These are phyloP conservation scores for Cyamopsis tetragonoloba DNA, from an alignment of 306 rosid genomes.

Conservation along the genomic window DNA sequence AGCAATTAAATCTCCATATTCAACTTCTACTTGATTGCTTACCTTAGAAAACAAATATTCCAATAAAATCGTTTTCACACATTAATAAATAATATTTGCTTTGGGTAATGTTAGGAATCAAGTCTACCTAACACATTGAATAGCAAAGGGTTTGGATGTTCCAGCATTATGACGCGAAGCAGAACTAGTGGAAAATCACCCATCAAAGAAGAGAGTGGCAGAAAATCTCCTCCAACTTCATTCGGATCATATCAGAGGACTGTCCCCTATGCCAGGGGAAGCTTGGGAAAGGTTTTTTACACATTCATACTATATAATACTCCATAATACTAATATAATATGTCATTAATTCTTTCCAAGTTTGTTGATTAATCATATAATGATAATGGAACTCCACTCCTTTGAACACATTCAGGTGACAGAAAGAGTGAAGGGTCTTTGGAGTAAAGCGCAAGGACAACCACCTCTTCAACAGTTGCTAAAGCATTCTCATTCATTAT, in stretches of 20 bases:
- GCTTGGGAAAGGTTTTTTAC: conserved; percentile 61
- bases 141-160: conserved; percentile 43
- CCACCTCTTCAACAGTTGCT: conserved; percentile 52
- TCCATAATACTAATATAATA: too few species aligned
- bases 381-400: not conserved
- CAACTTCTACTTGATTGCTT: not conserved
- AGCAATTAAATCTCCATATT: not conserved
- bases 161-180: conserved; percentile 63
- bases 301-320: not conserved
- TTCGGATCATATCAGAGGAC: conserved; percentile 60
- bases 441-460: conserved; percentile 62
- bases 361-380: too few species aligned
- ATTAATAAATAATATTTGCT: too few species aligned
- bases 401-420: conserved; percentile 62
- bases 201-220: conserved; percentile 52
- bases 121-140: conserved; percentile 64
- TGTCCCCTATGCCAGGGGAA: conserved; percentile 66
- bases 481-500: conserved; percentile 73
- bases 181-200: conserved; percentile 57
- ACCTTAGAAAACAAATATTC: not conserved
- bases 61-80: too few species aligned
- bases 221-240: conserved; percentile 64
- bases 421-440: conserved; percentile 51
- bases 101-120: conserved; percentile 55
- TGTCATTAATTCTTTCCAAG: too few species aligned